Evolutionary conservation across 306 rosid species (phyloP).

Genomic region (Calophaca sinica): DNA sequence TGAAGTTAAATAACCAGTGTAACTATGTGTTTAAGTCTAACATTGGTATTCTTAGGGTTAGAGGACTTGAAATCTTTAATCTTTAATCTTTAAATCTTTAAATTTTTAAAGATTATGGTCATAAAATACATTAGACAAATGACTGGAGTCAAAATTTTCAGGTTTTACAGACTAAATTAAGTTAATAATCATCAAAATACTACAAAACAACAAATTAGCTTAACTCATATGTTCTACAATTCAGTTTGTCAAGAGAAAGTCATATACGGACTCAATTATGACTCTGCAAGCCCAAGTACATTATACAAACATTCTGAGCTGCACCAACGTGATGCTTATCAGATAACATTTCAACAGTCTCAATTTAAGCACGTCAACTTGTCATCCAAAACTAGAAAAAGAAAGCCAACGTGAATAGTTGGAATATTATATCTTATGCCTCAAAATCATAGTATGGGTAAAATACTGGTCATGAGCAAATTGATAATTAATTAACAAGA

Average conservation of each 20-base stretch:
- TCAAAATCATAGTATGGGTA: slow-evolving; percentile 20
- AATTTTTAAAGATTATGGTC: too few relatives aligned
- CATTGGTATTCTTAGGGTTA: slow-evolving; percentile 94
- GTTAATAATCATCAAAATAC: too few relatives aligned
- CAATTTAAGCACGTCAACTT: neutral
- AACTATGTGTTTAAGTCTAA: slow-evolving; percentile 88
- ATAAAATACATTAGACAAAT: too few relatives aligned
- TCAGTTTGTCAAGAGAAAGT: neutral
- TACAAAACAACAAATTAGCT: too few relatives aligned
- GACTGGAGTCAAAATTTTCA: too few relatives aligned
- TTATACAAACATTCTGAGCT: neutral
- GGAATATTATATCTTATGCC: slow-evolving; percentile 17
- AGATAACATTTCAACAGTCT: slow-evolving; percentile 3
- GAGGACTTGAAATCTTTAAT: too few relatives aligned
- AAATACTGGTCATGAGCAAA: slow-evolving; percentile 28
- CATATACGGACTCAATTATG: slow-evolving; percentile 1
- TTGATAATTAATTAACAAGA: slow-evolving; percentile 32
- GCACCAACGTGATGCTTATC: slow-evolving; percentile 6
- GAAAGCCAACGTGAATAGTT: neutral
- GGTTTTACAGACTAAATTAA: too few relatives aligned
- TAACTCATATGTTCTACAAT: too few relatives aligned
- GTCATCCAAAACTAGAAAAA: slow-evolving; percentile 36
- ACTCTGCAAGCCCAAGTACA: slow-evolving; percentile 1
- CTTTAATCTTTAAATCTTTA: too few relatives aligned
- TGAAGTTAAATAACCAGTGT: slow-evolving; percentile 67